phyloP scores from a whole-genome alignment of 108 stramenopile genomes.

The Craspedostauros australis region DNA sequence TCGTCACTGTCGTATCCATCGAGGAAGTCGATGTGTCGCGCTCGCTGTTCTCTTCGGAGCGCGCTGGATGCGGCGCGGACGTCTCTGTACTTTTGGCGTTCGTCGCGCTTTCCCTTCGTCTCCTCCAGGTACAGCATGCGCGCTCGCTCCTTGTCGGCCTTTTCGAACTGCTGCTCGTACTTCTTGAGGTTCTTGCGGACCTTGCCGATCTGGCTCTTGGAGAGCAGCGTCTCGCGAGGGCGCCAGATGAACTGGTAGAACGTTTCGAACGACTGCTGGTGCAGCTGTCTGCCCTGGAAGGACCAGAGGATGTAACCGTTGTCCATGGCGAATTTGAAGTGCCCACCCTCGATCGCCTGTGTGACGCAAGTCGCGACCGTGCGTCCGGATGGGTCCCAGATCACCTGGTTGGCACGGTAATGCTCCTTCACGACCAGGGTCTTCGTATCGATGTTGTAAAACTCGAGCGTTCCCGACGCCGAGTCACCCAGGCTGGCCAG shows the following conservation, averaged over 20 bases:
- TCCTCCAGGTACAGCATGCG: slow-evolving; percentile 67
- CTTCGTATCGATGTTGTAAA: slow-evolving; percentile 92
- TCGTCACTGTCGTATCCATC: slow-evolving; percentile 85
- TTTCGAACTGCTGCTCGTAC: slow-evolving; percentile 96
- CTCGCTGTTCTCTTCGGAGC: slow-evolving; percentile 49
- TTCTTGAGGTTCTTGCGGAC: slow-evolving; percentile 90
- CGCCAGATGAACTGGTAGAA: slow-evolving; percentile 97
- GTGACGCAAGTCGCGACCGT: slow-evolving; percentile 85
- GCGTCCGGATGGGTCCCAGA: slow-evolving; percentile 95
- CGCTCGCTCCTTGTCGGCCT: slow-evolving; percentile 88
- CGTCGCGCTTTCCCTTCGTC: slow-evolving; percentile 80
- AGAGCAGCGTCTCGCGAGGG: slow-evolving; percentile 82
- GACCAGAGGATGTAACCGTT: slow-evolving; percentile 94
- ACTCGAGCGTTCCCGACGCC: slow-evolving; percentile 82
- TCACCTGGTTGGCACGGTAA: slow-evolving; percentile 88
- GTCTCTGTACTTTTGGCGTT: slow-evolving; percentile 59
- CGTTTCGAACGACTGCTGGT: slow-evolving; percentile 82
- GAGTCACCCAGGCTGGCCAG: slow-evolving; percentile 89
- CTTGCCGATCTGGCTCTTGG: slow-evolving; percentile 71
- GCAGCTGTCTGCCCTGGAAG: slow-evolving; percentile 90
- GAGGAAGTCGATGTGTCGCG: slow-evolving; percentile 56
- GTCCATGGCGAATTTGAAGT: slow-evolving; percentile 96
- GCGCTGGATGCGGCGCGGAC: slow-evolving; percentile 52
- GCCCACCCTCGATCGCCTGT: slow-evolving; percentile 89
- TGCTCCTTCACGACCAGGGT: slow-evolving; percentile 81